phyloP scores from a whole-genome alignment of 306 rosid species.

The Casuarina glauca region DNA sequence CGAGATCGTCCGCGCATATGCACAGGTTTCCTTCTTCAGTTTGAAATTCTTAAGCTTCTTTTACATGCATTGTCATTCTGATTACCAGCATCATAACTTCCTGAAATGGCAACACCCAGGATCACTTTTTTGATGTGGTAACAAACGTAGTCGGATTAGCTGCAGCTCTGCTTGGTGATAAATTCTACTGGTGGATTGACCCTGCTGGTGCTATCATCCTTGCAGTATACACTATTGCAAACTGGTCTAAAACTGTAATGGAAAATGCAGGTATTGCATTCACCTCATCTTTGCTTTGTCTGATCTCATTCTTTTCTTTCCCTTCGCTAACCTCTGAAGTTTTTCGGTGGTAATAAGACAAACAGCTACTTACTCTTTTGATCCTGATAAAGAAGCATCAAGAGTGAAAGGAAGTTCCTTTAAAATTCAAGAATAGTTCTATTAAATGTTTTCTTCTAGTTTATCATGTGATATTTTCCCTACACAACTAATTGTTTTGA shows the following conservation, averaged over 20 bases:
- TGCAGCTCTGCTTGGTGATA: conserved; percentile 88
- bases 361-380: neutral
- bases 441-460: neutral
- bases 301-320: neutral
- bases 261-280: conserved; percentile 78
- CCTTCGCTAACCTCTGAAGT: neutral
- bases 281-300: neutral
- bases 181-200: conserved; percentile 90
- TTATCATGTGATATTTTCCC: neutral
- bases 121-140: conserved; percentile 93
- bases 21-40: conserved; percentile 47
- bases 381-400: neutral
- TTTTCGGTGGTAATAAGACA: too few relatives aligned
- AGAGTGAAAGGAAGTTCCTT: neutral
- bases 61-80: neutral
- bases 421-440: neutral
- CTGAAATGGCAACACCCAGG: conserved; percentile 47
- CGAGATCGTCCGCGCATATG: conserved; percentile 86
- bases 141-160: conserved; percentile 83
- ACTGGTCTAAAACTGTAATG: conserved; percentile 90
- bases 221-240: conserved; percentile 80
- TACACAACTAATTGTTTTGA: neutral
- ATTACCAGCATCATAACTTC: conserved; percentile 11
- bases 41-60: neutral
- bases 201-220: conserved; percentile 86